These are phyloP conservation scores for Fusarium sp. DNA, from an alignment of 2,329 filamentous ascomycete genomes.

Conservation along the genomic window DNA sequence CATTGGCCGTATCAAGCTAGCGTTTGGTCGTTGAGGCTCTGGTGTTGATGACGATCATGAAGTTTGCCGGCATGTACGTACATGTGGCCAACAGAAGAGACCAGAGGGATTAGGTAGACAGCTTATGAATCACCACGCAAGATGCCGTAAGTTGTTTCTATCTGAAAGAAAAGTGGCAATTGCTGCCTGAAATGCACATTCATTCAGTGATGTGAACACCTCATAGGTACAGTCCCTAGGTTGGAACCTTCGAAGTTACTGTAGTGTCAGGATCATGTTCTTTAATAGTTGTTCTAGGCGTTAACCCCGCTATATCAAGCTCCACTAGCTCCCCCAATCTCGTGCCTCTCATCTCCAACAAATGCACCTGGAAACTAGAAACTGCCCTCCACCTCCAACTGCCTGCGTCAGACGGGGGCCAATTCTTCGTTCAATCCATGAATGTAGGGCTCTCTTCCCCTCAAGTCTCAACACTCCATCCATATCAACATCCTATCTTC, in stretches of 20 bases:
- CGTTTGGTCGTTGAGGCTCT: slow-evolving; percentile 30
- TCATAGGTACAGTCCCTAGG: too few relatives aligned
- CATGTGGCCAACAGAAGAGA: slow-evolving; percentile 2
- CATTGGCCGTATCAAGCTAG: slow-evolving; percentile 21
- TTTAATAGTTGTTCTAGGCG: slow-evolving; percentile 2
- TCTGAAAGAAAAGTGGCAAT: neutral
- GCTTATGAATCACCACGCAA: slow-evolving; percentile 26
- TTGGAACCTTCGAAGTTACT: neutral
- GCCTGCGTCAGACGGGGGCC: slow-evolving; percentile 6
- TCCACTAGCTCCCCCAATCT: slow-evolving; percentile 30
- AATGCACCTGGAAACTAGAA: neutral
- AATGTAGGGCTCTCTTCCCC: neutral
- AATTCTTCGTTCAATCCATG: neutral
- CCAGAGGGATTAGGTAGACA: neutral
- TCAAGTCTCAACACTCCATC: slow-evolving; percentile 12
- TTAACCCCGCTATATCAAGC: slow-evolving; percentile 33
- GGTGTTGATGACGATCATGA: slow-evolving; percentile 35
- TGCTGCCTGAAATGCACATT: slow-evolving; percentile 3
- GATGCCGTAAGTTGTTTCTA: neutral
- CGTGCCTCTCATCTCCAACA: neutral
- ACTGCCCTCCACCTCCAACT: neutral
- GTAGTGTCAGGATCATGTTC: slow-evolving; percentile 11
- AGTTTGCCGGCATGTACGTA: slow-evolving; percentile 24
- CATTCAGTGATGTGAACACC: neutral
- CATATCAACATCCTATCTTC: slow-evolving; percentile 1